phyloP scores from a whole-genome alignment of 305 asterid genomes.

The Fraxinus albicans region DNA sequence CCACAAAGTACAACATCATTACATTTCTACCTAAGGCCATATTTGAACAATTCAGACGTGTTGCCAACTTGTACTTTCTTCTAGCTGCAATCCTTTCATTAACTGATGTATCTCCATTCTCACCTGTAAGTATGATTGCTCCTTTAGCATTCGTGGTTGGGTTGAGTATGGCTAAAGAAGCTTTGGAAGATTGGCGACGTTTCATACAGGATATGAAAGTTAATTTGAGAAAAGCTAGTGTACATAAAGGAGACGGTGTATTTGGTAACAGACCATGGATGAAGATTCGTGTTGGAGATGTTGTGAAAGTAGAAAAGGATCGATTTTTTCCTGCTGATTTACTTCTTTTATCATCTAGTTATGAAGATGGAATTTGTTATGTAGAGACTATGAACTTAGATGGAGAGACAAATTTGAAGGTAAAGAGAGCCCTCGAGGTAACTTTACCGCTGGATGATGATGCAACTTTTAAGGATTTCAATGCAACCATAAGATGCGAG shows the following conservation, averaged over 20 bases:
- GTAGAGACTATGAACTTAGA: conserved; percentile 93
- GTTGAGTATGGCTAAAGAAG: conserved; percentile 85
- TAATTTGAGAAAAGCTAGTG: conserved; percentile 55
- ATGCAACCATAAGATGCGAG: conserved; percentile 69
- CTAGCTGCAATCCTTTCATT: conserved; percentile 64
- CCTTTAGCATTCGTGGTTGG: conserved; percentile 83
- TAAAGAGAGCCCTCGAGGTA: conserved; percentile 63
- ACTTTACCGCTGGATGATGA: conserved; percentile 64
- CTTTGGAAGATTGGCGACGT: conserved; percentile 84
- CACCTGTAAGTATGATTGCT: conserved; percentile 70
- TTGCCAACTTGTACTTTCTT: conserved; percentile 85
- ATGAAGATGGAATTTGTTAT: conserved; percentile 87
- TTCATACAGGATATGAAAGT: conserved; percentile 80
- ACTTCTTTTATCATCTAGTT: conserved; percentile 79
- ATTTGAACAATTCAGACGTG: conserved; percentile 90
- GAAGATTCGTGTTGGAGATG: conserved; percentile 80
- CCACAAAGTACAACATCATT: conserved; percentile 76
- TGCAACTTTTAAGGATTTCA: conserved; percentile 51
- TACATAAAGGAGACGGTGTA: conserved; percentile 52
- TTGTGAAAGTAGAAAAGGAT: conserved; percentile 85
- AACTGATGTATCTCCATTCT: conserved; percentile 70
- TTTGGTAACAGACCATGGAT: conserved; percentile 76
- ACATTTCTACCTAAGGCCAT: conserved; percentile 76
- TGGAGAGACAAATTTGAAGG: conserved; percentile 88
- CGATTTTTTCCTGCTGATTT: conserved; percentile 89